Evolutionary conservation across 106 monocot genomes (phyloP), one percentile per base, ranked within the genome.

Genomic region (Phalaenopsis aphrodite): DNA sequence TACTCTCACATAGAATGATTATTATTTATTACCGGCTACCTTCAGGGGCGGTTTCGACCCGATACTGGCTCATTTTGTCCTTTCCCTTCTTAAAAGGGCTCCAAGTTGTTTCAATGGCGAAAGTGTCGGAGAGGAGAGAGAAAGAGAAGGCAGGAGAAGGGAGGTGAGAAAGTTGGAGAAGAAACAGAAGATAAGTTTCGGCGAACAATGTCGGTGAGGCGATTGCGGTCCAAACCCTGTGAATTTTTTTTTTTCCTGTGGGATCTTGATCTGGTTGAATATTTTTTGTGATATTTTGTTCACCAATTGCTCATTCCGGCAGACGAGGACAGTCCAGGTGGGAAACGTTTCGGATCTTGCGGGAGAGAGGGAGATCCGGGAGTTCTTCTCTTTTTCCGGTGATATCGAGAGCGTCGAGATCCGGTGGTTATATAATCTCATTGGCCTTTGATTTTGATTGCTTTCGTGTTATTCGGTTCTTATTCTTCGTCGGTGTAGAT

Each of bases 371-470:
- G 97, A 97, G 94, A 81, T 94, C 76, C 86, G 84, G 23, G 97
- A 97, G 87, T 97, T 97, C 86, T 97, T 97, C 86, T 97, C 97
- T 80, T 97, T 97, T 79, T 94, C 97, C 46, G 97, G 97, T 11
- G 97, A 97, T 16, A 90, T 97, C 83, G 94, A 97, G 52, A 82
- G 79, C 79, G 76, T 97, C 56, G 92, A 97, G 75, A 92, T 97
- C 67, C 86, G 75, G 36, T 45, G 83, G 86, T 85, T 1, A 58
- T 84, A 21, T 24, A 73, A 46, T 73, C 4, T 79, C 37, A 37
- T 42, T 79, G 18, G 16, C 0, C 7, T 37, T 56, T 39, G 41
- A n/a, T 75, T 79, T 67, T 75, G 72, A n/a, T 15, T 73, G 36
- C 7, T 72, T 5, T 23, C 5, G 17, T 64, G 74, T 56, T 67